Percentiles rank a stretch among this genome's conserved stretches.
These are phyloP conservation scores for Chalciporus sp. DNA, from an alignment of 1,284 basidiomycete species.

Conservation along the genomic window DNA sequence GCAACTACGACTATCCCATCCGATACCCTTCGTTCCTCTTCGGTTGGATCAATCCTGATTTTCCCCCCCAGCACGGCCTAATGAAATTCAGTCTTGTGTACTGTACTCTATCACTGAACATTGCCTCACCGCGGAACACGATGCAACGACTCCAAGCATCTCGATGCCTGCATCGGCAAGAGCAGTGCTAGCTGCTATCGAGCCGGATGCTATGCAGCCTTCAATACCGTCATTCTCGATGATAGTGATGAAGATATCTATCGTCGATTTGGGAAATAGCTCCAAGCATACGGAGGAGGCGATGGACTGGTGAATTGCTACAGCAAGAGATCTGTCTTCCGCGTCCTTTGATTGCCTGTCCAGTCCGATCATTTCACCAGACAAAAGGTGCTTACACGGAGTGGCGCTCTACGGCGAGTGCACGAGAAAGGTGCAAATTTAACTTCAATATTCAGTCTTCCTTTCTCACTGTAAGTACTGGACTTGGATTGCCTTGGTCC, in stretches of 20 bases:
- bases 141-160: slow-evolving; percentile 81
- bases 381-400: slow-evolving; percentile 65
- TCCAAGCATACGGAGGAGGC: slow-evolving; percentile 86
- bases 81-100: background rate
- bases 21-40: slow-evolving; percentile 60
- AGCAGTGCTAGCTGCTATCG: slow-evolving; percentile 88
- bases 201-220: slow-evolving; percentile 80
- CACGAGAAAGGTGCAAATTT: slow-evolving; percentile 96
- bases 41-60: slow-evolving; percentile 79
- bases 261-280: slow-evolving; percentile 88
- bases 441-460: slow-evolving; percentile 91
- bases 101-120: background rate
- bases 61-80: slow-evolving; percentile 58
- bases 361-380: slow-evolving; percentile 7
- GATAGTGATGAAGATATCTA: slow-evolving; percentile 90
- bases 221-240: slow-evolving; percentile 91
- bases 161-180: slow-evolving; percentile 89
- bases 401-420: slow-evolving; percentile 72
- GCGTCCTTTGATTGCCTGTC: slow-evolving; percentile 68
- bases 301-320: slow-evolving; percentile 86
- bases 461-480: slow-evolving; percentile 80
- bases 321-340: slow-evolving; percentile 85
- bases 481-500: slow-evolving; percentile 90
- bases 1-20: slow-evolving; percentile 72
- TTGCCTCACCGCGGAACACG: slow-evolving; percentile 68